Percentiles rank a stretch among this genome's conserved stretches.
Conservation (phyloP, 2,329 filamentous ascomycete genomes). For the Epichloe amarillans region DNA sequence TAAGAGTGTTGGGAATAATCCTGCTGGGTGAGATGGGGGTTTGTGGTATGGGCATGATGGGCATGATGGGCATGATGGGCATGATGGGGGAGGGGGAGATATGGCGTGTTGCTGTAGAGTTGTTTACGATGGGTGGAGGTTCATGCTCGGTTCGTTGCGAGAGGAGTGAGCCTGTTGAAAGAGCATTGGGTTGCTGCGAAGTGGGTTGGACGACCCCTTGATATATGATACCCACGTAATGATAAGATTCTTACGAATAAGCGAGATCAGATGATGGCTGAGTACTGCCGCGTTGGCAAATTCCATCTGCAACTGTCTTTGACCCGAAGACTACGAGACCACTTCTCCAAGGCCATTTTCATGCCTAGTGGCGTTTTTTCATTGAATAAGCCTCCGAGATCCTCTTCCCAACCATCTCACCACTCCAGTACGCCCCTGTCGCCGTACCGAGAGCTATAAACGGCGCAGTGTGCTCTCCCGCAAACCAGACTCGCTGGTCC, state of each 20-base stretch:
- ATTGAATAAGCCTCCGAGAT: conserved; percentile 42
- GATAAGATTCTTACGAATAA: not conserved
- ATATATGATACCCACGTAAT: no score
- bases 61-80: no score
- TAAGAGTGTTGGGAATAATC: conserved; percentile 49
- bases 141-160: no score
- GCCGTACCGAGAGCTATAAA: conserved; percentile 81
- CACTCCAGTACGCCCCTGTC: conserved; percentile 86
- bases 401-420: conserved; percentile 60
- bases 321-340: not conserved
- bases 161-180: no score
- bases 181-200: no score
- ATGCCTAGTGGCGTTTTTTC: not conserved
- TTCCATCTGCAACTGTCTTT: not conserved
- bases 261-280: not conserved
- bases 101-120: no score
- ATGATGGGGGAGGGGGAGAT: no score
- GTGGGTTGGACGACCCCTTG: no score
- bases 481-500: conserved; percentile 64
- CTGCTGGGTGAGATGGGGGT: conserved; percentile 9
- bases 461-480: conserved; percentile 81
- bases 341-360: not conserved
- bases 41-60: no score
- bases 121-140: no score
- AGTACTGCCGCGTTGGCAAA: not conserved